Conservation (phyloP, 1,284 basidiomycete genomes). For the Boletellus sp. region DNA sequence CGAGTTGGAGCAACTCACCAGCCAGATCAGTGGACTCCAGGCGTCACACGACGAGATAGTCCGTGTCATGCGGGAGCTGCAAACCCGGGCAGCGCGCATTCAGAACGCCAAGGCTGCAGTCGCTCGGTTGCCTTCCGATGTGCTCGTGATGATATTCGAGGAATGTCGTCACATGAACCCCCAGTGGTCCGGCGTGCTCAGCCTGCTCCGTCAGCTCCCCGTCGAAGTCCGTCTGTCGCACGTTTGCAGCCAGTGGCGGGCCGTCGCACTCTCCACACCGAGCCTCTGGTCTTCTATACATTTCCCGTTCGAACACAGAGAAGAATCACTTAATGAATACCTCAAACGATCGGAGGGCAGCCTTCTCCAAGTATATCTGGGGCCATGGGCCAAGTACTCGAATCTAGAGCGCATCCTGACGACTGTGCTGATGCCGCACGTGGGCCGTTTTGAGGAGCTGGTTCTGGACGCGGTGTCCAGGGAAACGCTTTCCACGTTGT, state of each 20-base stretch:
- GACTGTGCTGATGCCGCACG: constrained; percentile 28
- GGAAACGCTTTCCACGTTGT: constrained; percentile 25
- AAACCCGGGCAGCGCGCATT: constrained; percentile 30
- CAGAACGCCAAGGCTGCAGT: constrained; percentile 28
- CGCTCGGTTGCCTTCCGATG: constrained; percentile 30
- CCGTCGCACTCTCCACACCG: constrained; percentile 31
- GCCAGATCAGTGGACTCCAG: constrained; percentile 28
- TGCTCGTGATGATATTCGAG: constrained; percentile 32
- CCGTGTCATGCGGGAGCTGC: constrained; percentile 25
- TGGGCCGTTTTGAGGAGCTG: constrained; percentile 28
- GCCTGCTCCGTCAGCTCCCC: constrained; percentile 33
- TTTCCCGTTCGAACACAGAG: constrained; percentile 32
- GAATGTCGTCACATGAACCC: constrained; percentile 32
- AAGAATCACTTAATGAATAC: constrained; percentile 28
- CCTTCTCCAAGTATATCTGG: constrained; percentile 31
- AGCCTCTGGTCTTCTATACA: constrained; percentile 31
- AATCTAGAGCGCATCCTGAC: constrained; percentile 28
- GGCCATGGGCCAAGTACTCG: constrained; percentile 32
- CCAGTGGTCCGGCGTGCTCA: constrained; percentile 33
- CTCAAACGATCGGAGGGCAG: constrained; percentile 31
- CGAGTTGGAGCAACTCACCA: constrained; percentile 27
- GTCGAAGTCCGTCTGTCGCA: constrained; percentile 32
- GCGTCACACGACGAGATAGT: constrained; percentile 32
- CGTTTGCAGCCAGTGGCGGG: constrained; percentile 32
- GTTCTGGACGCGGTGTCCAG: constrained; percentile 32